A percentile compares a stretch with the other conserved stretches of the same genome.
phyloP scores from a whole-genome alignment of 2,329 filamentous ascomycete genomes.

The Dactylellina haptotyla region DNA sequence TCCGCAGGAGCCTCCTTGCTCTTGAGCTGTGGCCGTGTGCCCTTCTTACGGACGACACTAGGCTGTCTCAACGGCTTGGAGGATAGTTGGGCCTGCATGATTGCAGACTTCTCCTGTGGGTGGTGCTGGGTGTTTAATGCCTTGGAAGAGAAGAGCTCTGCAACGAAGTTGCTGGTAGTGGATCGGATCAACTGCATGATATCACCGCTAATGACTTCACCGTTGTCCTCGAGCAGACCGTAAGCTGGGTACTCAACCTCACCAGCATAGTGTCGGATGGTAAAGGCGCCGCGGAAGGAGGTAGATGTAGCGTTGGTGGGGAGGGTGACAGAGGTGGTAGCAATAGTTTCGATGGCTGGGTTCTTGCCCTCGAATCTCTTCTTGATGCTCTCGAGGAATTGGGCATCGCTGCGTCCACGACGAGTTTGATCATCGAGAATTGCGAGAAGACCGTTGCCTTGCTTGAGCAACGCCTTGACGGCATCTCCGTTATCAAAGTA shows the following conservation, averaged over 20 bases:
- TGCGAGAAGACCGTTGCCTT: slow-evolving; percentile 89
- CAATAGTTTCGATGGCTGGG: slow-evolving; percentile 82
- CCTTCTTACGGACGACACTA: slow-evolving; percentile 86
- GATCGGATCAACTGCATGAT: slow-evolving; percentile 91
- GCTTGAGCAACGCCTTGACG: slow-evolving; percentile 88
- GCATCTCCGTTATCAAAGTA: slow-evolving; percentile 99
- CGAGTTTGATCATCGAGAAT: slow-evolving; percentile 96
- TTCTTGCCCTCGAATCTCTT: slow-evolving; percentile 97
- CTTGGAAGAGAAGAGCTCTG: slow-evolving; percentile 94
- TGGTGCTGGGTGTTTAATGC: slow-evolving; percentile 92
- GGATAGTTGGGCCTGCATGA: slow-evolving; percentile 95
- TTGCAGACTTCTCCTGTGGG: slow-evolving; percentile 85
- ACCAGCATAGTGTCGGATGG: slow-evolving; percentile 92
- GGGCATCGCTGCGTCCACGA: slow-evolving; percentile 85
- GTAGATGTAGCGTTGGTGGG: slow-evolving; percentile 86
- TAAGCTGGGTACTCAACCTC: slow-evolving; percentile 93
- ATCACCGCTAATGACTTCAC: slow-evolving; percentile 93
- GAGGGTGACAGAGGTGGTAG: slow-evolving; percentile 71
- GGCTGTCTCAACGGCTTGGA: slow-evolving; percentile 93
- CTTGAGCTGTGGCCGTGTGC: slow-evolving; percentile 64
- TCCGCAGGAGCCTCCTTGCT: slow-evolving; percentile 63
- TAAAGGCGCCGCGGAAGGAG: slow-evolving; percentile 70
- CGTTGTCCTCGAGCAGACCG: slow-evolving; percentile 91
- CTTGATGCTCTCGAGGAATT: slow-evolving; percentile 87
- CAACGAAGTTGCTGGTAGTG: slow-evolving; percentile 87